Evolutionary conservation across 139 green algal species (phyloP).

Genomic region (Asterochloris erici): DNA sequence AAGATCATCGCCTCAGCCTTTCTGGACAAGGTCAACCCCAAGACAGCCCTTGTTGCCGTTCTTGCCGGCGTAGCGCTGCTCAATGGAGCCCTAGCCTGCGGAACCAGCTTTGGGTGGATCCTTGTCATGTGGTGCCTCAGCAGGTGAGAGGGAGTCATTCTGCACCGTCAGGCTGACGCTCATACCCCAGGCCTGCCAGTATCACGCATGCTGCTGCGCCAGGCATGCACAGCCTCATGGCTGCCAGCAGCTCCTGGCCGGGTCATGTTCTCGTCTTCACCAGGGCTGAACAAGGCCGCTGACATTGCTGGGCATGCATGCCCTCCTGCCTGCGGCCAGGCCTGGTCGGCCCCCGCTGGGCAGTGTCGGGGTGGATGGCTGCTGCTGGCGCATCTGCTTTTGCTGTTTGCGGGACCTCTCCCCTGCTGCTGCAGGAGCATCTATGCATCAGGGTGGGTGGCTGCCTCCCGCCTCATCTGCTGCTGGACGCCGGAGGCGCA

Average conservation of each 20-base stretch:
- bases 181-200: too few species aligned
- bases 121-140: slow-evolving; percentile 16
- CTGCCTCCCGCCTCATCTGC: slow-evolving; percentile 21
- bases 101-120: slow-evolving; percentile 8
- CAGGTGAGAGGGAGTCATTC: not conserved
- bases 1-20: slow-evolving; percentile 16
- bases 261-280: too few species aligned
- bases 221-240: too few species aligned
- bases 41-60: slow-evolving; percentile 10
- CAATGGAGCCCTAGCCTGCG: slow-evolving; percentile 12
- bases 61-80: not conserved
- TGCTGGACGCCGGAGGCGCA: slow-evolving; percentile 24
- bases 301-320: too few species aligned
- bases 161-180: too few species aligned
- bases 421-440: not conserved
- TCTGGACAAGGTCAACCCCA: slow-evolving; percentile 22
- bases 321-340: too few species aligned
- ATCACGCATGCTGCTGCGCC: too few species aligned
- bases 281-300: too few species aligned
- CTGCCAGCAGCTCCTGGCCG: too few species aligned
- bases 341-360: too few species aligned
- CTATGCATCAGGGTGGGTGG: slow-evolving; percentile 20
- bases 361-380: too few species aligned
- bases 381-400: not conserved
- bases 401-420: not conserved